phyloP scores from a whole-genome alignment of 768 basidiomycete genomes.

The Hydnomerulius pinastri region DNA sequence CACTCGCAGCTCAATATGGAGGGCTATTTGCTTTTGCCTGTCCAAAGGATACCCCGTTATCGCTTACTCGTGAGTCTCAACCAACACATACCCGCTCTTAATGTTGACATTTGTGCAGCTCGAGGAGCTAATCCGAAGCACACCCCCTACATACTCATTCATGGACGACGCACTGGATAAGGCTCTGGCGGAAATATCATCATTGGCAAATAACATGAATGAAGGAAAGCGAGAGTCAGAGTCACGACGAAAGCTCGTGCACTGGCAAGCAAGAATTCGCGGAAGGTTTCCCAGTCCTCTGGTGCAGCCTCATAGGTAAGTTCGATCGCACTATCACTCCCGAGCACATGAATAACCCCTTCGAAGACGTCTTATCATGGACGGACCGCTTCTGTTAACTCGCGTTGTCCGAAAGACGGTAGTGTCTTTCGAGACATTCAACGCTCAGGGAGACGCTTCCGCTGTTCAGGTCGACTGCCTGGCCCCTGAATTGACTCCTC shows the following conservation, averaged over 20 bases:
- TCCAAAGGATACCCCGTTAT: constrained; percentile 98
- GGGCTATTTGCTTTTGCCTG: constrained; percentile 90
- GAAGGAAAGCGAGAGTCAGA: constrained; percentile 97
- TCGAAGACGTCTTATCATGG: constrained; percentile 85
- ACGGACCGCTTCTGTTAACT: constrained; percentile 81
- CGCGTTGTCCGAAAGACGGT: constrained; percentile 88
- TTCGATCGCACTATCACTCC: constrained; percentile 1
- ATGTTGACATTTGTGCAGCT: constrained; percentile 41
- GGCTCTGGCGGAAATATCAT: constrained; percentile 85
- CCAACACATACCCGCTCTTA: constrained; percentile 1
- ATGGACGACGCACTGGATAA: constrained; percentile 83
- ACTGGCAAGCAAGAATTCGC: constrained; percentile 87
- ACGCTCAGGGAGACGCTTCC: constrained; percentile 73
- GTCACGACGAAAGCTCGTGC: constrained; percentile 85
- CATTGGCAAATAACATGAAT: constrained; percentile 93
- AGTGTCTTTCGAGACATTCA: constrained; percentile 78
- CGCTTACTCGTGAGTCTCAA: constrained; percentile 73
- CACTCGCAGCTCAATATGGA: constrained; percentile 95
- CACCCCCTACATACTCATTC: constrained; percentile 76
- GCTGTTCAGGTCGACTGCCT: constrained; percentile 91
- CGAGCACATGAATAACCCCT: constrained; percentile 10
- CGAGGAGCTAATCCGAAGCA: constrained; percentile 83
- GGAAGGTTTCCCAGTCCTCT: constrained; percentile 96
- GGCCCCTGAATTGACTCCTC: constrained; percentile 80
- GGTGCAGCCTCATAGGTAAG: constrained; percentile 94